Evolutionary conservation across 441 rosid species (phyloP).

Genomic region (Omphalea diandra): DNA sequence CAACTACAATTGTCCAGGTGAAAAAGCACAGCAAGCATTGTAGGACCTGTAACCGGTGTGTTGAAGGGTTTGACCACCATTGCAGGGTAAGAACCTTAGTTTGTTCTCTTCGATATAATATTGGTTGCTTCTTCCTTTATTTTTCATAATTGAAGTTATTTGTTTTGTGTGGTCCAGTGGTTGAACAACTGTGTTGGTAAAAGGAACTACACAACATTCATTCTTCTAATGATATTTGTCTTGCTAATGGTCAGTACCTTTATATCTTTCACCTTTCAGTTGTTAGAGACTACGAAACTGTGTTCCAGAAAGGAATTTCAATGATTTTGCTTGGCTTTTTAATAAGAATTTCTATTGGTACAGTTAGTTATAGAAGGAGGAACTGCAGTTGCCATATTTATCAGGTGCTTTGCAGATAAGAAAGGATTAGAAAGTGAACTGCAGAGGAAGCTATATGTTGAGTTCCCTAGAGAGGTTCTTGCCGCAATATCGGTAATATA

Average conservation of each 20-base stretch:
- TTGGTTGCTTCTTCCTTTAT: not conserved
- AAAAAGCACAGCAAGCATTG: conserved; percentile 96
- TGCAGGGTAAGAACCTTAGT: conserved; percentile 66
- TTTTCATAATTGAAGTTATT: not conserved
- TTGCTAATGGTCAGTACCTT: conserved; percentile 69
- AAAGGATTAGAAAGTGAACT: conserved; percentile 73
- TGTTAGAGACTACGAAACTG: not conserved
- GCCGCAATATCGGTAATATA: conserved; percentile 73
- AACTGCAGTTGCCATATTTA: conserved; percentile 74
- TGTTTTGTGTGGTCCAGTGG: conserved; percentile 60
- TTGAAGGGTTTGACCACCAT: conserved; percentile 99
- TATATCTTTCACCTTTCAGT: conserved; percentile 2
- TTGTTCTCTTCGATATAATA: not conserved
- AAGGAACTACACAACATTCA: conserved; percentile 82
- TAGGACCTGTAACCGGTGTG: conserved; percentile 89
- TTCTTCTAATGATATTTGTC: conserved; percentile 78
- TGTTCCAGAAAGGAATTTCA: not conserved
- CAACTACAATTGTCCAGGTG: conserved; percentile 48
- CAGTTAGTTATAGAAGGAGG: conserved; percentile 94
- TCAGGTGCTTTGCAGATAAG: conserved; percentile 89
- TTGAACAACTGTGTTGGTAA: conserved; percentile 93
- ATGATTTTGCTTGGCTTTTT: conserved; percentile 9
- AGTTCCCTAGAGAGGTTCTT: conserved; percentile 73
- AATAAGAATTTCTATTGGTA: conserved; percentile 9
- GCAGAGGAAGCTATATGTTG: conserved; percentile 48